Base-by-base conservation (phyloP, 208 protist genomes). In the Porcisia hertigi region DNA sequence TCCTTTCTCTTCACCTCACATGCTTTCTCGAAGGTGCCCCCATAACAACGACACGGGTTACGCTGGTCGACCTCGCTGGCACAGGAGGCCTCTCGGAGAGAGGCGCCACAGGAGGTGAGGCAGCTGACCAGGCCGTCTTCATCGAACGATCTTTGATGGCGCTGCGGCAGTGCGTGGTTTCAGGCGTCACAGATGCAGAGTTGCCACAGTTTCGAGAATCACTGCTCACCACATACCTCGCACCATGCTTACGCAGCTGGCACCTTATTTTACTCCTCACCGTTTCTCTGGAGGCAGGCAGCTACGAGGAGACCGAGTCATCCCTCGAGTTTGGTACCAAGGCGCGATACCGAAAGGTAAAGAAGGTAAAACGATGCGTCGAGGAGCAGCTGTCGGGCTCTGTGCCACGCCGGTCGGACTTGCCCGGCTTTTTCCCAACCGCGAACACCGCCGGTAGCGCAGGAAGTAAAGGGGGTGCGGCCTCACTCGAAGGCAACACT, bases 21-120 rank as follows among this genome's bases (percentile, higher is more conserved):
- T 83, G 78, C 52, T 90, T 85, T 71, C 69, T 85, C 34, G 84
- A 86, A 45, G 92, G 90, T 18, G 85, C 82, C 36, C 87, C 88
- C 53, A 65, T 92, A 12, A 73, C 70, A 36, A 91, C 86, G 36
- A 84, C 80, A 23, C 80, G 83, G 11, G 75, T 94, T 14, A 93
- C 89, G 36, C 79, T 99, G 9, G 96, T 95, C 47, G 98, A 99
- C 83, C 85, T 99, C n/a, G 97, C 98, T 20, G 96, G 94, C 20
- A 95, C 91, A 30, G 98, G 98, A 85, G 84, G 94, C 3, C 78
- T 98, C 16, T 88, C 88, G 71, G 89, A 92, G 74, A 97, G 92
- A 16, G 92, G 88, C 53, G 92, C 87, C 54, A 81, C 79, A 0
- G 96, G 45, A 49, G 45, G 92, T 14, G 83, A 93, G 66, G 83